Evolutionary conservation across 805 yeast species (phyloP).

Genomic region (Metschnikowia borealis): DNA sequence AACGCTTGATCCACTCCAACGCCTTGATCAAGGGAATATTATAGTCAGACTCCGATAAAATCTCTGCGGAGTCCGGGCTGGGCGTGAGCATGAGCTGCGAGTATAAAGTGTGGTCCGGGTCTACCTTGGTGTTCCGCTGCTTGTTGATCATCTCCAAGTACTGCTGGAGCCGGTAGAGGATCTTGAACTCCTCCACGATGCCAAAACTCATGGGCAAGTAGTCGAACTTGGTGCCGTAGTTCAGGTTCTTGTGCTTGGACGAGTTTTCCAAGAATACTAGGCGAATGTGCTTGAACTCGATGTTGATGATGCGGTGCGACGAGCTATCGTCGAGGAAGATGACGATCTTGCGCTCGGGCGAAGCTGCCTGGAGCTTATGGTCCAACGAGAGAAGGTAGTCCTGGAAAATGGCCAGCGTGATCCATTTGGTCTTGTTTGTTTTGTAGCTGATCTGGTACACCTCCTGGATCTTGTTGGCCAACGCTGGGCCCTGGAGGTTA

Average conservation of each 20-base stretch:
- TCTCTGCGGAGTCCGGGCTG: slow-evolving; percentile 19
- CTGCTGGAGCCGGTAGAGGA: slow-evolving; percentile 55
- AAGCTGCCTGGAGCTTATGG: slow-evolving; percentile 46
- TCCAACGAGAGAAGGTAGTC: slow-evolving; percentile 59
- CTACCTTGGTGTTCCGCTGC: slow-evolving; percentile 12
- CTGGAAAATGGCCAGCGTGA: slow-evolving; percentile 59
- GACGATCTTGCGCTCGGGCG: slow-evolving; percentile 46
- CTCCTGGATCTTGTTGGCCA: slow-evolving; percentile 43
- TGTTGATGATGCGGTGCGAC: slow-evolving; percentile 51
- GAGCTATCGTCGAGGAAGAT: slow-evolving; percentile 59
- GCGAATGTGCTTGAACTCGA: slow-evolving; percentile 34
- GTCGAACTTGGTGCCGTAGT: slow-evolving; percentile 41
- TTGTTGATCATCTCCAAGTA: slow-evolving; percentile 43
- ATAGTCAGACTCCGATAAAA: slow-evolving; percentile 39
- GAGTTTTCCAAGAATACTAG: slow-evolving; percentile 38
- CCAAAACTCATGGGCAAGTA: slow-evolving; percentile 65
- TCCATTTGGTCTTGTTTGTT: slow-evolving; percentile 58
- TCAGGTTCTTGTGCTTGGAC: slow-evolving; percentile 35
- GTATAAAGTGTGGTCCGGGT: slow-evolving; percentile 4
- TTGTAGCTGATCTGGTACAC: slow-evolving; percentile 53
- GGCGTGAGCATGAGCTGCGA: neutral
- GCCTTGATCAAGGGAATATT: slow-evolving; percentile 51
- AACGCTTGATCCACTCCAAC: slow-evolving; percentile 52
- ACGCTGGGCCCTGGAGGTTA: slow-evolving; percentile 9
- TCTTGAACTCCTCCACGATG: slow-evolving; percentile 56